Conservation (phyloP, 1,284 basidiomycete genomes). For the Kwoniella shivajii region DNA sequence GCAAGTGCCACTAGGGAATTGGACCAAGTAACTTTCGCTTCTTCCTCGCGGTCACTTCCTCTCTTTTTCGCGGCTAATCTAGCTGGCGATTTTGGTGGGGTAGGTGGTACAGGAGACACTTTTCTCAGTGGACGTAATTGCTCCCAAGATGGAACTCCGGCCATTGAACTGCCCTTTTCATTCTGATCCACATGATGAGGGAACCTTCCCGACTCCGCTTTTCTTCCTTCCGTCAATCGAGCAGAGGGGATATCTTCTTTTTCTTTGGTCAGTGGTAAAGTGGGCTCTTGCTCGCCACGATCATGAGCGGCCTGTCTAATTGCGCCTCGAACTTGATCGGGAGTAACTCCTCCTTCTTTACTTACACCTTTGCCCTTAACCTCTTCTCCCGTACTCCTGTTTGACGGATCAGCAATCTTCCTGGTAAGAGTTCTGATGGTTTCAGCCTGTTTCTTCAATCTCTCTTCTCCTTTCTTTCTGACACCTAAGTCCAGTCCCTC, state of each 20-base stretch:
- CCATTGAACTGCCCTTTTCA: not conserved
- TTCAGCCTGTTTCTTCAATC: not conserved
- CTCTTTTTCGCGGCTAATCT: not conserved
- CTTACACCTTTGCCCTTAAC: not conserved
- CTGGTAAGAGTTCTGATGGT: not conserved
- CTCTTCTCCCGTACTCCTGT: not conserved
- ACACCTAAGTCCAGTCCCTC: not conserved
- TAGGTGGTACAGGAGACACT: not conserved
- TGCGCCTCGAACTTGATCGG: not conserved
- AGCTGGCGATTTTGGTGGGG: not conserved
- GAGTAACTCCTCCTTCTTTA: not conserved
- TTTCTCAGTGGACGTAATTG: not conserved
- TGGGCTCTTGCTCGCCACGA: not conserved
- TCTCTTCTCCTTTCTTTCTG: not conserved
- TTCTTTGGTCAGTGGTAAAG: too few species aligned
- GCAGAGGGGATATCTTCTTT: too few species aligned
- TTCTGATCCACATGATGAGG: not conserved
- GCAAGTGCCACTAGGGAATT: slow-evolving; percentile 9
- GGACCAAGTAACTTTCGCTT: slow-evolving; percentile 4
- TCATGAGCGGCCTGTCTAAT: slow-evolving; percentile 1
- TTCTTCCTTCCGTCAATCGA: too few species aligned
- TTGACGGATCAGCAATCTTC: not conserved
- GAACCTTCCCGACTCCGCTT: not conserved
- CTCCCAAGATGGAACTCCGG: not conserved
- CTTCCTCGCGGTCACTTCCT: not conserved